Evolutionary conservation across 768 basidiomycete species (phyloP).

Genomic region (Collybiopsis luxurians): DNA sequence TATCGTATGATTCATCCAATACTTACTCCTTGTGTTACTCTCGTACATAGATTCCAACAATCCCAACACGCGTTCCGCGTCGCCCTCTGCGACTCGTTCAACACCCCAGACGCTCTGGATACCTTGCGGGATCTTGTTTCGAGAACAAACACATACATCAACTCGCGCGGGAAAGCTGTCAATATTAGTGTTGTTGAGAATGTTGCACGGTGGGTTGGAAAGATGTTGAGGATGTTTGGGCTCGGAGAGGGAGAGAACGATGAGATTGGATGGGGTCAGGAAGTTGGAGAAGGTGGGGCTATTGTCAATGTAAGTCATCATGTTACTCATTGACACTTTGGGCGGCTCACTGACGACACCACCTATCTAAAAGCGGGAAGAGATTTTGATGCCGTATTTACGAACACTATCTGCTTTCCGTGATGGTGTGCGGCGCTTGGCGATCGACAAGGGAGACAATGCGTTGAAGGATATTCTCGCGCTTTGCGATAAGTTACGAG

Average conservation of each 20-base stretch:
- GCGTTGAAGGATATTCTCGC: slow-evolving; percentile 79
- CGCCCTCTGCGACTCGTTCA: slow-evolving; percentile 95
- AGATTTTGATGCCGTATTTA: slow-evolving; percentile 86
- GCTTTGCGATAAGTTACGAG: slow-evolving; percentile 87
- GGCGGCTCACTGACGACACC: slow-evolving; percentile 10
- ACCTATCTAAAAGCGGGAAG: slow-evolving; percentile 62
- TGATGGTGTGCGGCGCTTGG: slow-evolving; percentile 80
- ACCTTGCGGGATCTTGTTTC: slow-evolving; percentile 80
- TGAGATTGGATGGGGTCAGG: slow-evolving; percentile 87
- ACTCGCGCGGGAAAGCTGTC: slow-evolving; percentile 50
- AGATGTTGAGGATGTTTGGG: slow-evolving; percentile 78
- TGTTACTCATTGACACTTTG: no score
- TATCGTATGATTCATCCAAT: neutral
- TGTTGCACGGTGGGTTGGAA: slow-evolving; percentile 64
- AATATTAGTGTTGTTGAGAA: slow-evolving; percentile 66
- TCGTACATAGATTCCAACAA: slow-evolving; percentile 56
- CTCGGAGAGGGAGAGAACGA: slow-evolving; percentile 65
- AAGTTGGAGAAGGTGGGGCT: slow-evolving; percentile 38
- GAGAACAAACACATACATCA: slow-evolving; percentile 86
- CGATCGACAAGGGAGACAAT: slow-evolving; percentile 66
- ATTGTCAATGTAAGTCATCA: slow-evolving; percentile 53
- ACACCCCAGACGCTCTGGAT: slow-evolving; percentile 82
- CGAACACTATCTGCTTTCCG: slow-evolving; percentile 85
- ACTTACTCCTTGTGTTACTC: slow-evolving; percentile 7
- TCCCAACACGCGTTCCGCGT: slow-evolving; percentile 77